Conservation (phyloP, 1,284 basidiomycete species). For the Athelia psychrophila region DNA sequence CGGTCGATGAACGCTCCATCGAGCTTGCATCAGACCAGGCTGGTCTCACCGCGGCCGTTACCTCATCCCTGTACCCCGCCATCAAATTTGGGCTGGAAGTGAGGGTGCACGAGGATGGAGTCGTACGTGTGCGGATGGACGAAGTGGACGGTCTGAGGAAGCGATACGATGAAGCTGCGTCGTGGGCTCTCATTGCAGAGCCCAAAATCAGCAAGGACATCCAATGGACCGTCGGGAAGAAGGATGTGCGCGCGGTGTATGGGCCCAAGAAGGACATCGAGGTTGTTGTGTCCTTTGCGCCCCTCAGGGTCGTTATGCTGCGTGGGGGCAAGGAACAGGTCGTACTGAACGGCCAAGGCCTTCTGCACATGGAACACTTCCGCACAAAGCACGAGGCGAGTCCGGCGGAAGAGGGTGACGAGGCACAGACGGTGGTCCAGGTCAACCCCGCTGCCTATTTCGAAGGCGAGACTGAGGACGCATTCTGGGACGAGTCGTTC, state of each 20-base stretch:
- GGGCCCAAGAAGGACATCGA: conserved; percentile 59
- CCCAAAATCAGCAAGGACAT: conserved; percentile 56
- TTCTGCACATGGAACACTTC: conserved; percentile 99
- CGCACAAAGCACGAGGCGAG: conserved; percentile 56
- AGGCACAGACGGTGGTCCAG: conserved; percentile 56
- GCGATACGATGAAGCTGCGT: conserved; percentile 87
- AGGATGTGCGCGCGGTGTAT: conserved; percentile 56
- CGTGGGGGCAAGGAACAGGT: conserved; percentile 81
- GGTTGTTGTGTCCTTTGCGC: conserved; percentile 68
- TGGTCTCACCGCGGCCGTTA: conserved; percentile 67
- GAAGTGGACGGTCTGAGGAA: conserved; percentile 75
- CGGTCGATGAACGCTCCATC: conserved; percentile 56
- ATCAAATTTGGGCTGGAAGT: conserved; percentile 80
- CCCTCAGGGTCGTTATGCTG: conserved; percentile 70
- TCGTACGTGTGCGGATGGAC: conserved; percentile 84
- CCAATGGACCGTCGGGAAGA: conserved; percentile 63
- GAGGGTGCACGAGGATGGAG: conserved; percentile 80
- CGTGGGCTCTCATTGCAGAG: conserved; percentile 78
- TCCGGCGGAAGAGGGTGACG: conserved; percentile 40
- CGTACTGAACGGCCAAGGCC: conserved; percentile 84
- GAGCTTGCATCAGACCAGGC: conserved; percentile 51
- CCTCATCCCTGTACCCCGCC: conserved; percentile 79
- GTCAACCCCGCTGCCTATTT: conserved; percentile 76
- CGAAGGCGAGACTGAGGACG: conserved; percentile 80
- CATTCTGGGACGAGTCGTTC: conserved; percentile 90